Evolutionary conservation across 495 filamentous ascomycete genomes (phyloP).

Genomic region (Emericellopsis terricola): DNA sequence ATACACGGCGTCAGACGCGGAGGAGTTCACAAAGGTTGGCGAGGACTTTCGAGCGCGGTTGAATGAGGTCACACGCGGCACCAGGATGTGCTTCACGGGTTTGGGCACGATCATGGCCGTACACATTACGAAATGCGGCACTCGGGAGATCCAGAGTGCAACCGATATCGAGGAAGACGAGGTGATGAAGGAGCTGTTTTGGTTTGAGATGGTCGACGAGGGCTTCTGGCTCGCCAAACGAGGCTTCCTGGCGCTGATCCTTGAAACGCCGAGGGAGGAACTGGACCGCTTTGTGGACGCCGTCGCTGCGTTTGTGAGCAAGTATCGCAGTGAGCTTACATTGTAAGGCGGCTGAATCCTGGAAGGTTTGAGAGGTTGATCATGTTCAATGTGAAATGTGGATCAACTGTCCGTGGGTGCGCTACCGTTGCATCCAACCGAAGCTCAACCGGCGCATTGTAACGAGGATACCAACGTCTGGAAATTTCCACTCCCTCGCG

Average conservation of each 20-base stretch:
- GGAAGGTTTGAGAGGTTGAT: no score
- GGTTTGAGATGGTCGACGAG: slow-evolving; percentile 19
- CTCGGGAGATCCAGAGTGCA: slow-evolving; percentile 6
- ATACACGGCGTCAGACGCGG: slow-evolving; percentile 20
- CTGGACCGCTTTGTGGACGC: slow-evolving; percentile 11
- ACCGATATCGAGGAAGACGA: slow-evolving; percentile 32
- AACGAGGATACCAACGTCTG: no score
- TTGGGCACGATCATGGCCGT: slow-evolving; percentile 24
- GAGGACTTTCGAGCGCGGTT: slow-evolving; percentile 16
- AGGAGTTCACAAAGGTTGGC: slow-evolving; percentile 18
- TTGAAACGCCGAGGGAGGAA: slow-evolving; percentile 18
- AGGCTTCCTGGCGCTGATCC: slow-evolving; percentile 17
- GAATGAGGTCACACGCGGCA: slow-evolving; percentile 12
- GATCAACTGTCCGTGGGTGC: neutral
- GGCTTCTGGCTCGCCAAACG: slow-evolving; percentile 21
- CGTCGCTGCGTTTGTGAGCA: slow-evolving; percentile 4
- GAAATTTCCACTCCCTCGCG: neutral
- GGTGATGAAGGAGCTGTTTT: slow-evolving; percentile 23
- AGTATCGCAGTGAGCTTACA: no score
- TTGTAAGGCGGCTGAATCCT: no score
- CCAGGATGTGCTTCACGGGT: slow-evolving; percentile 20
- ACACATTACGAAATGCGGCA: slow-evolving; percentile 15
- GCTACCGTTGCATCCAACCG: neutral
- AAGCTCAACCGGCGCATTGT: neutral
- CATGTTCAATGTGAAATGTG: no score